Evolutionary conservation across 441 rosid species (phyloP), one percentile per base, ranked within the genome.

Genomic region (Flueggea neowawraea): DNA sequence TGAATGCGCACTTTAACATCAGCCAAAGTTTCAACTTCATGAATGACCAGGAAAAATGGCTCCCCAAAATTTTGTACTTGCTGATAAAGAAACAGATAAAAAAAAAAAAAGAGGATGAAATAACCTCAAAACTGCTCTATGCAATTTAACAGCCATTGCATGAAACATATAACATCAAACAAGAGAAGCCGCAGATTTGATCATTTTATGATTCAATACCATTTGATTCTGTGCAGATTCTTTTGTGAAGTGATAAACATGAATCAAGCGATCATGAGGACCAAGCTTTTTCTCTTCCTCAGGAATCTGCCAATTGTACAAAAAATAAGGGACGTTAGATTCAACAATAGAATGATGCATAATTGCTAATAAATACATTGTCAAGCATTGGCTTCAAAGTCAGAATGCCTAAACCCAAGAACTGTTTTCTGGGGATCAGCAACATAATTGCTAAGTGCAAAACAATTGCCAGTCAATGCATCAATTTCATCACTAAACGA

Each of bases 11-110:
- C 56, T 80, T 90, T 95, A 50, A 87, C 80, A 69, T 90, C 97
- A 67, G 85, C 84, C 66, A 95, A 75, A 28, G 87, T 90, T 78
- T 95, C 99, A 69, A 89, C 95, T 64, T 95, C 98, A 71, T 76
- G 96, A 73, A 95, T 85, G 61, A 90, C 97, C 83, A 91, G 75
- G 86, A 95, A 88, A 79, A 95, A 91, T 12, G 99, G 99, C 68
- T 95, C 99, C 4, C 99, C 99, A 62, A 95, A 95, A 71, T 89
- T 89, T 60, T 89, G 97, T 31, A 95, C 85, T 79, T 95, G 98
- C 95, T 89, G 84, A 75, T 66, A 11, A 65, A 64, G 33, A 60
- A 36, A 55, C 57, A 60, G 12, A 17, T 4, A 61, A 60, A 75
- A 41, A n/a, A n/a, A n/a, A n/a, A n/a, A 56, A 36, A 49, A 39